phyloP scores from a whole-genome alignment of 2,329 filamentous ascomycete species.

The Ophiocordyceps robertsii region DNA sequence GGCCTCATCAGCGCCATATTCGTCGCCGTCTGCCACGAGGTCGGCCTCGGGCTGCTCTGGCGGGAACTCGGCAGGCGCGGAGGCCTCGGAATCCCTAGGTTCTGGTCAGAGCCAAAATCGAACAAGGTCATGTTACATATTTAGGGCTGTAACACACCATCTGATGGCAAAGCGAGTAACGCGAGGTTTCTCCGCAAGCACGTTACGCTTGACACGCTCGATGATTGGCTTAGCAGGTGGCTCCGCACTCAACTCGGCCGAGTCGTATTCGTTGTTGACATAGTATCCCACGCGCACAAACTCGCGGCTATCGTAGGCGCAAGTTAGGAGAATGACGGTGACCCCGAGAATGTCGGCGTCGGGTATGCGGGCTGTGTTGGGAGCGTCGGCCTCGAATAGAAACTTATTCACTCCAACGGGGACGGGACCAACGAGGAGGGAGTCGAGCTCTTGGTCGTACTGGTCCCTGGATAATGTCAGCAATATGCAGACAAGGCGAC shows the following conservation, averaged over 20 bases:
- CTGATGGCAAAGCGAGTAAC: slow-evolving; percentile 98
- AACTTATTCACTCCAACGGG: slow-evolving; percentile 98
- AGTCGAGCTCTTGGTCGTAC: slow-evolving; percentile 97
- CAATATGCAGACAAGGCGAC: slow-evolving; percentile 4
- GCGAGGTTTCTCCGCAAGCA: slow-evolving; percentile 91
- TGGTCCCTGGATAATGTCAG: slow-evolving; percentile 52
- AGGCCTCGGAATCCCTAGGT: slow-evolving; percentile 87
- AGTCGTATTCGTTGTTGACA: slow-evolving; percentile 98
- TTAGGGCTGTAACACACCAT: slow-evolving; percentile 48
- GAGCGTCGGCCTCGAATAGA: slow-evolving; percentile 88
- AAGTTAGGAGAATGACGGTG: slow-evolving; percentile 91
- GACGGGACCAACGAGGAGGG: slow-evolving; percentile 91
- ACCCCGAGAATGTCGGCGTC: slow-evolving; percentile 93
- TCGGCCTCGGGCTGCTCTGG: slow-evolving; percentile 97
- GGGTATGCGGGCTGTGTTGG: slow-evolving; percentile 80
- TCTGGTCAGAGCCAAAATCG: slow-evolving; percentile 1
- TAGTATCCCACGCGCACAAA: slow-evolving; percentile 99
- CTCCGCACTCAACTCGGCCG: slow-evolving; percentile 75
- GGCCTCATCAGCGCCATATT: slow-evolving; percentile 83
- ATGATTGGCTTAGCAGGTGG: slow-evolving; percentile 86
- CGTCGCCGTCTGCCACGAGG: slow-evolving; percentile 66
- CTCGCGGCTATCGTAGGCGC: slow-evolving; percentile 90
- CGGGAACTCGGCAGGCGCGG: slow-evolving; percentile 88
- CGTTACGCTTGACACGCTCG: slow-evolving; percentile 82
- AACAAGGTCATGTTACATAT: background rate